Base-by-base conservation (phyloP, 2,329 filamentous ascomycete species). In the Orbilia blumenaviensis region DNA sequence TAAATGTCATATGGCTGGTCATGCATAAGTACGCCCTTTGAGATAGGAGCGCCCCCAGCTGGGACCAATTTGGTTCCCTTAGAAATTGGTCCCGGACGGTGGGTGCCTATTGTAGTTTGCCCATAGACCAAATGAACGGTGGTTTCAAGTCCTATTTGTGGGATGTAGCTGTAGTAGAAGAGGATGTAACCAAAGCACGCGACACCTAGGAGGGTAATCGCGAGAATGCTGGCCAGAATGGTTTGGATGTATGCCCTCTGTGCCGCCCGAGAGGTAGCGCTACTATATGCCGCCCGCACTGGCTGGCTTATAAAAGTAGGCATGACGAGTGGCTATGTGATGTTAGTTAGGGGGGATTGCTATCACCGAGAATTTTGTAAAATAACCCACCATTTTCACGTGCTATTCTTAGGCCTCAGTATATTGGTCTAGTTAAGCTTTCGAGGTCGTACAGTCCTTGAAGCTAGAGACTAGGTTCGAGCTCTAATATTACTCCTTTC, bases 1-100 rank as follows among this genome's bases (percentile, higher is more conserved):
- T 88, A 86, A 44, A 99, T 87, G 82, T 98, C 93, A 85, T 99
- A 99, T 54, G 90, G 87, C 82, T 97, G 94, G 52, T 88, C 86
- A 16, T 88, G 85, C 78, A 91, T 88, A 77, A 95, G 84, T 52
- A 88, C 85, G 23, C 56, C 41, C 18, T 85, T 79, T 9, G 83
- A 82, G 10, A 90, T 81, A 16, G 82, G 80, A 1, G 85, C 85
- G 1, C 84, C 84, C n/a, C 87, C 88, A 81, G 86, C 86, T 0
- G 88, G 88, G 79, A 83, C 41, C 5, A 60, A 52, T 48, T 66
- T 68, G 1, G 48, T 48, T n/a, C 21, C 41, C 44, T 62, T n/a
- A n/a, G n/a, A n/a, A n/a, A n/a, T n/a, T 46, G 9, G 42, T 14
- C n/a, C 63, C 44, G 9, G 46, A 48, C 3, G 56, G 64, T 41